Evolutionary conservation across 164 flowering plant genomes (phyloP).

Genomic region (Liquidambar formosana): DNA sequence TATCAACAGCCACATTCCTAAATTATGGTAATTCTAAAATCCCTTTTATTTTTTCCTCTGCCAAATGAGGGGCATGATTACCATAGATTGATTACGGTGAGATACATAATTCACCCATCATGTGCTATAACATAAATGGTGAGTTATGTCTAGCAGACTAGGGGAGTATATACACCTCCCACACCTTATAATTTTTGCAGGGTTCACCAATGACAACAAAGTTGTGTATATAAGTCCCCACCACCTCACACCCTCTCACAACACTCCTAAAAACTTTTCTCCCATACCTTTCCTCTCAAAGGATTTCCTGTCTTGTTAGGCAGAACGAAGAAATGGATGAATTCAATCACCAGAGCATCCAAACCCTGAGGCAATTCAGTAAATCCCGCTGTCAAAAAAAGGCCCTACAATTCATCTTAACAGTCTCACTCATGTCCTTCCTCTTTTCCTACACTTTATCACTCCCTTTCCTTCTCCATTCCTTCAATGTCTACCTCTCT

Average conservation of each 20-base stretch:
- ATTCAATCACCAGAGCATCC: slow-evolving; percentile 8
- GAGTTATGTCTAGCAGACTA: too few relatives aligned
- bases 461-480: slow-evolving; percentile 3
- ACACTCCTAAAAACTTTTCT: too few relatives aligned
- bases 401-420: slow-evolving; percentile 18
- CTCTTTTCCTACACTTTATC: slow-evolving; percentile 22
- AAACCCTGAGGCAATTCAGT: background rate
- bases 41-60: too few relatives aligned
- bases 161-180: too few relatives aligned
- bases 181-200: too few relatives aligned
- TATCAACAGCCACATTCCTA: too few relatives aligned
- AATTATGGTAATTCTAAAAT: too few relatives aligned
- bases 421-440: slow-evolving; percentile 27
- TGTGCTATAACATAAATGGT: too few relatives aligned
- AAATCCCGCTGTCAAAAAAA: slow-evolving; percentile 10
- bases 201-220: background rate
- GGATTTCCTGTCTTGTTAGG: background rate
- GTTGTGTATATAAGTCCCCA: slow-evolving; percentile 18
- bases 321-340: slow-evolving; percentile 4
- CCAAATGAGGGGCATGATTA: too few relatives aligned
- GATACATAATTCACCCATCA: too few relatives aligned
- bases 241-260: too few relatives aligned
- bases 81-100: too few relatives aligned
- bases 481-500: slow-evolving; percentile 14
- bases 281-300: background rate